Evolutionary conservation across 2,329 filamentous ascomycete genomes (phyloP).

Genomic region (Clarireedia hainanense): DNA sequence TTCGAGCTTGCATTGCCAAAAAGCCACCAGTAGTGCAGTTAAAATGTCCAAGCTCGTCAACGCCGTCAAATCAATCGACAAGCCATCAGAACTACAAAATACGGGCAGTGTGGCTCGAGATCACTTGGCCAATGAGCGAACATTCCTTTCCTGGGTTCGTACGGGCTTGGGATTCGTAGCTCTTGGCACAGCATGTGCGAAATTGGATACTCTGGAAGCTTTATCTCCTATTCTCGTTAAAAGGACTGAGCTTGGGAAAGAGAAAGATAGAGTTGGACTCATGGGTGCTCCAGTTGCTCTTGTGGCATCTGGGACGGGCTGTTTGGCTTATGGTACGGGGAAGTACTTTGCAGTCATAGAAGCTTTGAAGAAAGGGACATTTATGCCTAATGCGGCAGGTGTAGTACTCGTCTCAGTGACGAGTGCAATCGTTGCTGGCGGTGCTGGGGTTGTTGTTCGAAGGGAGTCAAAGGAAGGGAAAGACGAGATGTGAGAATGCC

Average conservation of each 20-base stretch:
- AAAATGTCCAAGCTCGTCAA: background rate
- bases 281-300: constrained; percentile 25
- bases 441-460: constrained; percentile 17
- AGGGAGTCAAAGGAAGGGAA: constrained; percentile 12
- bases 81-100: constrained; percentile 27
- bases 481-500: background rate
- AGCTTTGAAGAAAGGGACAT: constrained; percentile 17
- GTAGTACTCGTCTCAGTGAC: background rate
- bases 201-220: constrained; percentile 38
- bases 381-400: background rate
- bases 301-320: constrained; percentile 37
- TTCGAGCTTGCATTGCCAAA: too few relatives aligned
- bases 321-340: constrained; percentile 39
- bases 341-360: constrained; percentile 39
- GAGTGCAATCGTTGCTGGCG: constrained; percentile 13
- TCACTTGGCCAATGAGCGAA: constrained; percentile 43
- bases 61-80: background rate
- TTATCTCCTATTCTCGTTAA: constrained; percentile 17
- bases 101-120: constrained; percentile 42
- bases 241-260: constrained; percentile 27
- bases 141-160: constrained; percentile 44
- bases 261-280: constrained; percentile 28
- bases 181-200: constrained; percentile 41
- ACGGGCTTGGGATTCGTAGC: constrained; percentile 45
- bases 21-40: too few relatives aligned